Evolutionary conservation across 805 yeast genomes (phyloP), one percentile per base, ranked within the genome.

Genomic region (Candida broadrunensis): DNA sequence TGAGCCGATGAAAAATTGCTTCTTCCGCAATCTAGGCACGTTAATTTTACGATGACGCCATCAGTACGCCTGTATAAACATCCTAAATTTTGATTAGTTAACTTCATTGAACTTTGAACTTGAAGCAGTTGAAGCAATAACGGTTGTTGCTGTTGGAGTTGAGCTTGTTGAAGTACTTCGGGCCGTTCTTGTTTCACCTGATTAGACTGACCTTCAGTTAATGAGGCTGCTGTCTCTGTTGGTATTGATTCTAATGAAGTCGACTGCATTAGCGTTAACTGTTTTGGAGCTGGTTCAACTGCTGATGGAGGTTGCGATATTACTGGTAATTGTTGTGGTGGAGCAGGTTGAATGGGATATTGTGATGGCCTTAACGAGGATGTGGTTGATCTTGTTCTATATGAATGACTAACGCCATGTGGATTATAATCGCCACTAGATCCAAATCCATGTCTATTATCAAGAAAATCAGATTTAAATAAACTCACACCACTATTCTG

Each of bases 1-100:
- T 86, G 93, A 0, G 89, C 87, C 12, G 85, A 78, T 7, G 87
- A 81, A 54, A 86, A 86, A 46, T 84, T 85, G 32, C 80, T 72
- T 38, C 90, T 60, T 9, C 69, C 73, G 60, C 95, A 86, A 37
- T 72, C 75, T 1, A 81, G 77, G 56, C 95, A 86, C 7, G 79
- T 80, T 27, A 86, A 68, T 36, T 80, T 70, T 2, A 86, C 88
- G 16, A 83, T 61, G 1, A 83, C 70, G 2, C 90, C 90, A 56
- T 86, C 93, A 4, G 83, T 77, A 45, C 88, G 59, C 46, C 81
- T 68, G 52, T 81, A 83, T 3, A 83, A 71, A 48, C 88, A 81
- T 7, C 73, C 74, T 7, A 65, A 39, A 9, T 52, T 52, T 27
- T 56, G 57, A 19, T 49, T 52, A 43, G 5, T 27, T 20, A 19